Conservation (phyloP, 169 alveolate species). For the Plasmodium coatneyi region DNA sequence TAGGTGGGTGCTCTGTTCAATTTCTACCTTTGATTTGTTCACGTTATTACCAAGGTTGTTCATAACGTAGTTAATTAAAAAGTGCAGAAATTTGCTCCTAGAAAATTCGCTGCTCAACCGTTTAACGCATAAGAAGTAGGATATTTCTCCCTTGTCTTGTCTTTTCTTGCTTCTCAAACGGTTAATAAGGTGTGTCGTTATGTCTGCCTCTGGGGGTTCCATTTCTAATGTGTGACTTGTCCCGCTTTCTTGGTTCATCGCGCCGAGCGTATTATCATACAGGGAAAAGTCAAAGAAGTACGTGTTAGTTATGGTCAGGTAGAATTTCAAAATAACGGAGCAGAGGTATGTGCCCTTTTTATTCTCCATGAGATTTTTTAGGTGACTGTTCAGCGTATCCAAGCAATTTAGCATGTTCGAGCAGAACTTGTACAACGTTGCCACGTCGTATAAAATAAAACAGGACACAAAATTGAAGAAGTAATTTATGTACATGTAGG, state of each 20-base stretch:
- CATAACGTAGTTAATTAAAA: conserved; percentile 36
- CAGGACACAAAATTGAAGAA: conserved; percentile 45
- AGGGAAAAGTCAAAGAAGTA: conserved; percentile 68
- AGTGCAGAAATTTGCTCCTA: conserved; percentile 36
- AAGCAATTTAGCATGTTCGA: conserved; percentile 28
- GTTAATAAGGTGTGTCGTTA: background rate
- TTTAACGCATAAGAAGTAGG: conserved; percentile 48
- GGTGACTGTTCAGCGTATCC: conserved; percentile 32
- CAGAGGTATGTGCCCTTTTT: conserved; percentile 38
- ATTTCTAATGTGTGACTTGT: background rate
- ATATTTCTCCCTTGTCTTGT: background rate
- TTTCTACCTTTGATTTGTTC: conserved; percentile 36
- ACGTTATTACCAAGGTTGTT: conserved; percentile 28
- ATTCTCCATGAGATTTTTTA: conserved; percentile 10
- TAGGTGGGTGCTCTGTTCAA: conserved; percentile 29
- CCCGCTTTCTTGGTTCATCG: background rate
- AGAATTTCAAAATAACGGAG: conserved; percentile 39
- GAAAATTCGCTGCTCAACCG: conserved; percentile 30
- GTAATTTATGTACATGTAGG: conserved; percentile 51
- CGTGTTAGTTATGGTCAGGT: conserved; percentile 26
- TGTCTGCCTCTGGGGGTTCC: background rate
- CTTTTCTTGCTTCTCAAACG: conserved; percentile 2
- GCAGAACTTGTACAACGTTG: conserved; percentile 46
- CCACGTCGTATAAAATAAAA: conserved; percentile 44
- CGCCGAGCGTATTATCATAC: conserved; percentile 13